phyloP scores from a whole-genome alignment of 306 rosid genomes.

The Citrullus colocynthis region DNA sequence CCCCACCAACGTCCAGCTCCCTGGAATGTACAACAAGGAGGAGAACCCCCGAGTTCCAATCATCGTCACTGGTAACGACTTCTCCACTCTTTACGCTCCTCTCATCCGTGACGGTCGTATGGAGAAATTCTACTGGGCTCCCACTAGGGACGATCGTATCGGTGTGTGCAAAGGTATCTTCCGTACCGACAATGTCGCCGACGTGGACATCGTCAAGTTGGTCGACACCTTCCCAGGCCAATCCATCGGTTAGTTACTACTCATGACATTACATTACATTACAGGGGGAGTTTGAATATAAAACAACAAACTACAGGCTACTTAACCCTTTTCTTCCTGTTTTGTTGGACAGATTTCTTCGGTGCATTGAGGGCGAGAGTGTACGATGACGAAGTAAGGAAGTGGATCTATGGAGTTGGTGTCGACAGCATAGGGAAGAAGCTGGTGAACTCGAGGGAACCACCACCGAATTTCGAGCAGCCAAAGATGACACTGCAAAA shows the following conservation, averaged over 20 bases:
- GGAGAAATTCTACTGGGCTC: slow-evolving; percentile 99
- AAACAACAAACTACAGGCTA: too few relatives aligned
- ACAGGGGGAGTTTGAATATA: too few relatives aligned
- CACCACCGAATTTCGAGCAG: slow-evolving; percentile 37
- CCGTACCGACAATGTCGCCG: slow-evolving; percentile 40
- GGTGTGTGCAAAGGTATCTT: slow-evolving; percentile 91
- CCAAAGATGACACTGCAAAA: slow-evolving; percentile 32
- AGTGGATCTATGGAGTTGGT: slow-evolving; percentile 28
- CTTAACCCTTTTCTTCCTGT: neutral
- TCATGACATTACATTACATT: too few relatives aligned
- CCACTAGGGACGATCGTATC: slow-evolving; percentile 71
- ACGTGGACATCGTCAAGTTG: slow-evolving; percentile 38
- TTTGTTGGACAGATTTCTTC: slow-evolving; percentile 24
- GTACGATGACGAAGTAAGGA: slow-evolving; percentile 47
- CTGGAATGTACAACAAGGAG: slow-evolving; percentile 99
- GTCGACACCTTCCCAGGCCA: slow-evolving; percentile 98
- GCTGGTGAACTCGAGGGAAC: slow-evolving; percentile 42
- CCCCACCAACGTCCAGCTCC: slow-evolving; percentile 92
- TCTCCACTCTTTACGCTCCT: slow-evolving; percentile 93
- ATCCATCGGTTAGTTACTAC: slow-evolving; percentile 54
- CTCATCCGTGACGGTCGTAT: slow-evolving; percentile 99
- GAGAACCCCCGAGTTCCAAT: slow-evolving; percentile 91
- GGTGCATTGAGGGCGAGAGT: slow-evolving; percentile 44
- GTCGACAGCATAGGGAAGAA: slow-evolving; percentile 24
- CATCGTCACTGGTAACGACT: slow-evolving; percentile 92